Percentiles rank a stretch among this genome's conserved stretches.
Conservation (phyloP, 805 yeast genomes). For the Suhomyces sp. region DNA sequence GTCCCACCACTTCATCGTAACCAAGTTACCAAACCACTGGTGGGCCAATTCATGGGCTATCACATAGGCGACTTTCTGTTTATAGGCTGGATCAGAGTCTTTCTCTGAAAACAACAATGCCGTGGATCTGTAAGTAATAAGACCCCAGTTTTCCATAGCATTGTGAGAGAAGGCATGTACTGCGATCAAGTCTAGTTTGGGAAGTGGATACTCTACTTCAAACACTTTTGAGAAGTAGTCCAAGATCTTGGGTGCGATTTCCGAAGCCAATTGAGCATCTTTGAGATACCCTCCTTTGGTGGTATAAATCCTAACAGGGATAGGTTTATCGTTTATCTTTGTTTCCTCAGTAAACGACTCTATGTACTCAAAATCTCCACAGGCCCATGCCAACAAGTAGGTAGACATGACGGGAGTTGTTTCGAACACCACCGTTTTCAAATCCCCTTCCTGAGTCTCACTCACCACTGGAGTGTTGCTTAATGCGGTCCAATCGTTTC, state of each 20-base stretch:
- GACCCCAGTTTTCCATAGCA: slow-evolving; percentile 92
- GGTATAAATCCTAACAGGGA: slow-evolving; percentile 53
- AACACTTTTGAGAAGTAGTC: slow-evolving; percentile 49
- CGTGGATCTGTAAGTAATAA: slow-evolving; percentile 64
- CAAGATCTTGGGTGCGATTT: slow-evolving; percentile 47
- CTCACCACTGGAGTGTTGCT: slow-evolving; percentile 46
- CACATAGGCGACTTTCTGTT: slow-evolving; percentile 76
- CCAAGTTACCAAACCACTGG: slow-evolving; percentile 89
- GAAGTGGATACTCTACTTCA: slow-evolving; percentile 64
- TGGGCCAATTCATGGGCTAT: slow-evolving; percentile 86
- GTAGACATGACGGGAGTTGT: slow-evolving; percentile 55
- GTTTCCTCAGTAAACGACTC: slow-evolving; percentile 41
- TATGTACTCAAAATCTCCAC: slow-evolving; percentile 54
- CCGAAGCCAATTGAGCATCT: slow-evolving; percentile 48
- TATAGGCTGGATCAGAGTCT: slow-evolving; percentile 48
- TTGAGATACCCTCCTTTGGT: slow-evolving; percentile 49
- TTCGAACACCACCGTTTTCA: slow-evolving; percentile 36
- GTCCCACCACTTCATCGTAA: slow-evolving; percentile 94
- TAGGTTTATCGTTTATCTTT: slow-evolving; percentile 36
- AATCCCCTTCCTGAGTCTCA: slow-evolving; percentile 15
- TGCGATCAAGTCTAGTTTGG: slow-evolving; percentile 76
- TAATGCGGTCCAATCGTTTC: slow-evolving; percentile 35
- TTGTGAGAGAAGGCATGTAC: slow-evolving; percentile 78
- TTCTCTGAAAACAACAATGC: slow-evolving; percentile 44
- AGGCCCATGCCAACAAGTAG: slow-evolving; percentile 57